Conservation (phyloP, 345 rosid species). For the Corchorus olitorius region DNA sequence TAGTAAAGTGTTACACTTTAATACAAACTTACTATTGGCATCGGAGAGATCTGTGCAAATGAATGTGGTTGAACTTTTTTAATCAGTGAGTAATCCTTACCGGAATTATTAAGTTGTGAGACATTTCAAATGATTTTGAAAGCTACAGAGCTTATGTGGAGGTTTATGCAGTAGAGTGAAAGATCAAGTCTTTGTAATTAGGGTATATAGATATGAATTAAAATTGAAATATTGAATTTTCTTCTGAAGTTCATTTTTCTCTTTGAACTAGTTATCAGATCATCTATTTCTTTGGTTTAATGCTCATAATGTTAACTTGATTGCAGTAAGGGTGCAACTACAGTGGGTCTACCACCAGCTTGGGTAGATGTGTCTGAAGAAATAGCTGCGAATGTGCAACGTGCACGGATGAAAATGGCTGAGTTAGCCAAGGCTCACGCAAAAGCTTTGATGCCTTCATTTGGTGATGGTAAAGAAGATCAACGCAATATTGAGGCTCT, state of each 20-base stretch:
- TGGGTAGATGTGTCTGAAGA: conserved; percentile 99
- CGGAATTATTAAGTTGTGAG: not conserved
- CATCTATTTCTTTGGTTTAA: conserved; percentile 1
- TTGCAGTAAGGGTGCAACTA: conserved; percentile 73
- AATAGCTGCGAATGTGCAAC: conserved; percentile 78
- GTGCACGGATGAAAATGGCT: conserved; percentile 66
- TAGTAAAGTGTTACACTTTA: not conserved
- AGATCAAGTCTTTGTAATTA: not conserved
- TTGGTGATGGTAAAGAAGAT: conserved; percentile 96
- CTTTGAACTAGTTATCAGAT: not conserved
- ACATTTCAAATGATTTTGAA: conserved; percentile 9
- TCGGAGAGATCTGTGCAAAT: not conserved
- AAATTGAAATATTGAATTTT: not conserved
- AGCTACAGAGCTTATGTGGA: not conserved
- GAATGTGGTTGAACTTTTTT: not conserved
- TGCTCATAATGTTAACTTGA: conserved; percentile 20
- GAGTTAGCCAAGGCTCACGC: conserved; percentile 90
- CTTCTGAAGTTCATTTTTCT: conserved; percentile 17
- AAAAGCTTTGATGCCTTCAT: conserved; percentile 97
- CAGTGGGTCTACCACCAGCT: conserved; percentile 88
- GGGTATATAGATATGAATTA: not conserved
- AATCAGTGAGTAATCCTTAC: not conserved
- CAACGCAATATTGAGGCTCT: conserved; percentile 82
- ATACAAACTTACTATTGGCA: not conserved
- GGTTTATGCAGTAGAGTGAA: not conserved